phyloP scores from a whole-genome alignment of 75 land plant genomes.

The Sequoia sempervirens region DNA sequence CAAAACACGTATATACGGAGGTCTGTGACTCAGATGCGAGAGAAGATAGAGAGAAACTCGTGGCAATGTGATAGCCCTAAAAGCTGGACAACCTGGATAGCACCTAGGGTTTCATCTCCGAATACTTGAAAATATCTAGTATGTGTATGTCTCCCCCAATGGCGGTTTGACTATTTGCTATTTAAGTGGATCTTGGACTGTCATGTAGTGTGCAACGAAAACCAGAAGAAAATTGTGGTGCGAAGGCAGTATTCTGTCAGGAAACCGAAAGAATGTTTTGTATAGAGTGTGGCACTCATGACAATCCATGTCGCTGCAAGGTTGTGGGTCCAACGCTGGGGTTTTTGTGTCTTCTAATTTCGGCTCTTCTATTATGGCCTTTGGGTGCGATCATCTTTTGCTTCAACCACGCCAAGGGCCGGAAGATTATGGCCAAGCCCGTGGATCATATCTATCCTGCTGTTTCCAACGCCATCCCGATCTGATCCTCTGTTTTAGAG shows the following conservation, averaged over 20 bases:
- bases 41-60: no score
- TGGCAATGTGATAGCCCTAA: no score
- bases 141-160: no score
- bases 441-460: slow-evolving; percentile 38
- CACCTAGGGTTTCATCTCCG: no score
- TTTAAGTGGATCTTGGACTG: no score
- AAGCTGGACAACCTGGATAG: no score
- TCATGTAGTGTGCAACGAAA: background rate
- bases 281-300: slow-evolving; percentile 54
- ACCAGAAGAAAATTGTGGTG: background rate
- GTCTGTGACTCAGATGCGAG: no score
- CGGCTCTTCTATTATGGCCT: slow-evolving; percentile 69
- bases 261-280: slow-evolving; percentile 15
- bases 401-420: slow-evolving; percentile 53
- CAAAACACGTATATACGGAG: no score
- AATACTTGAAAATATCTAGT: no score
- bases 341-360: slow-evolving; percentile 44
- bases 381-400: slow-evolving; percentile 15
- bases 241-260: no score
- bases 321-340: slow-evolving; percentile 74
- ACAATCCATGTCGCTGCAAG: slow-evolving; percentile 79
- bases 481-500: background rate
- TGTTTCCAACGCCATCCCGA: background rate
- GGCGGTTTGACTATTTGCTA: no score
- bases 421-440: slow-evolving; percentile 68